These are phyloP conservation scores for Sporothrix luriei DNA, from an alignment of 2,329 filamentous ascomycete genomes.

Conservation along the genomic window DNA sequence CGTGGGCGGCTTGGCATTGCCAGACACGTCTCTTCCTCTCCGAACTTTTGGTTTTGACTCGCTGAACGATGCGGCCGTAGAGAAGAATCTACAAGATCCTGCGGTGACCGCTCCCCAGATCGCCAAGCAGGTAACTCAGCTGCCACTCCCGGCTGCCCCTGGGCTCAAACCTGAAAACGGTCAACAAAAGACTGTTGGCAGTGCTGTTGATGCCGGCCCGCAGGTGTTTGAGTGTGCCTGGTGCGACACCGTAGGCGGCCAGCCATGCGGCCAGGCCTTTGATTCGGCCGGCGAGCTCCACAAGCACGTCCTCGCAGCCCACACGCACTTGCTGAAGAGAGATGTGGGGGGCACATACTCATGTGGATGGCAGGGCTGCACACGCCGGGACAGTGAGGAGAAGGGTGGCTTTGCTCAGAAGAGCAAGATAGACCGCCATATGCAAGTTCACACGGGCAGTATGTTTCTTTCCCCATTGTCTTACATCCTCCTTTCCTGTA, in stretches of 20 bases:
- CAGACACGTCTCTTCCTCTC: conserved; percentile 5
- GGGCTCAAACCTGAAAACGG: neutral
- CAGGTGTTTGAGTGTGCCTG: conserved; percentile 39
- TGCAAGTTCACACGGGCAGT: conserved; percentile 68
- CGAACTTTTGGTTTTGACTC: conserved; percentile 16
- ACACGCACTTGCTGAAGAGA: conserved; percentile 53
- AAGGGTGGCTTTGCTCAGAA: conserved; percentile 58
- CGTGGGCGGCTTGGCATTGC: conserved; percentile 5
- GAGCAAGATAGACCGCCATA: conserved; percentile 66
- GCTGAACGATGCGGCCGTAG: neutral
- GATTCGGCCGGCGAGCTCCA: conserved; percentile 55
- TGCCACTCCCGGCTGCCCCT: neutral
- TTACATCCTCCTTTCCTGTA: neutral
- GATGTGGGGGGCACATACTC: conserved; percentile 50
- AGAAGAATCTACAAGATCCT: neutral
- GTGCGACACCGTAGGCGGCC: conserved; percentile 37
- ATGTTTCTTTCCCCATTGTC: conserved; percentile 41
- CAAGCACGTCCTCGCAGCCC: conserved; percentile 55
- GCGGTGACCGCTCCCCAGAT: neutral
- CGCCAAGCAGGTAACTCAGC: neutral
- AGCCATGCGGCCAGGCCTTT: conserved; percentile 44
- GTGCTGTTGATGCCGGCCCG: neutral
- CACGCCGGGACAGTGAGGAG: conserved; percentile 48
- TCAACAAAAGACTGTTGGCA: neutral
- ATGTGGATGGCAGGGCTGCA: conserved; percentile 61